These are phyloP conservation scores for Leccinellum luteum DNA, from an alignment of 768 basidiomycete genomes.

Conservation along the genomic window DNA sequence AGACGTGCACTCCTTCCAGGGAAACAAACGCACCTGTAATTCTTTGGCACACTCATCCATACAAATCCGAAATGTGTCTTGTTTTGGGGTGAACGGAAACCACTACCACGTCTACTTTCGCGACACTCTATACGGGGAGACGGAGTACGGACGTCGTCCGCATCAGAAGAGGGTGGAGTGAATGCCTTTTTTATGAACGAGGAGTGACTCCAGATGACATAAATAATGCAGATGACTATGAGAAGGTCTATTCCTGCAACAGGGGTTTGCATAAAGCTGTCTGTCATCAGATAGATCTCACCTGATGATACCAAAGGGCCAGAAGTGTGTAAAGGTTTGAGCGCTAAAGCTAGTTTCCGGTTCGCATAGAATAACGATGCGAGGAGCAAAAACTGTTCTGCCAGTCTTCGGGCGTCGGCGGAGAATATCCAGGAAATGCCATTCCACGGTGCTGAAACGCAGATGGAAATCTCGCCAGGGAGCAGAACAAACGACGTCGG, in stretches of 20 bases:
- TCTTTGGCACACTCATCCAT: constrained; percentile 91
- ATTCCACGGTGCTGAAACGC: constrained; percentile 43
- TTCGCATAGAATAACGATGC: constrained; percentile 58
- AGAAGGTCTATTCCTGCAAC: constrained; percentile 57
- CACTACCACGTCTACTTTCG: constrained; percentile 41
- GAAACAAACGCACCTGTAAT: constrained; percentile 60
- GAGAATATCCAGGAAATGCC: constrained; percentile 43
- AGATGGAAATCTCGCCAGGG: constrained; percentile 47
- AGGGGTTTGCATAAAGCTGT: constrained; percentile 1
- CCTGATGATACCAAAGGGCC: constrained; percentile 53
- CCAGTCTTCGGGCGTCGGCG: constrained; percentile 60
- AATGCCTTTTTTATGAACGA: constrained; percentile 34
- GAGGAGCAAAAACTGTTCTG: constrained; percentile 66
- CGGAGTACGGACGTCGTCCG: constrained; percentile 22
- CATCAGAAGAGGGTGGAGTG: constrained; percentile 14
- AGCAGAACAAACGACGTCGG: constrained; percentile 36
- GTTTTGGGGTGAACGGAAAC: constrained; percentile 27
- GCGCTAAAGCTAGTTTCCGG: constrained; percentile 31
- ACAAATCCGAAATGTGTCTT: constrained; percentile 66
- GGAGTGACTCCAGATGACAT: constrained; percentile 62
- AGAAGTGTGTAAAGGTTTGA: constrained; percentile 14
- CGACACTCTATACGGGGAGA: constrained; percentile 49
- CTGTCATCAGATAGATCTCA: constrained; percentile 25
- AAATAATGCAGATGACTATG: constrained; percentile 51
- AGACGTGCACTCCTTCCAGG: neutral